These are phyloP conservation scores for Russula ochroleuca DNA, from an alignment of 768 basidiomycete species.

Conservation along the genomic window DNA sequence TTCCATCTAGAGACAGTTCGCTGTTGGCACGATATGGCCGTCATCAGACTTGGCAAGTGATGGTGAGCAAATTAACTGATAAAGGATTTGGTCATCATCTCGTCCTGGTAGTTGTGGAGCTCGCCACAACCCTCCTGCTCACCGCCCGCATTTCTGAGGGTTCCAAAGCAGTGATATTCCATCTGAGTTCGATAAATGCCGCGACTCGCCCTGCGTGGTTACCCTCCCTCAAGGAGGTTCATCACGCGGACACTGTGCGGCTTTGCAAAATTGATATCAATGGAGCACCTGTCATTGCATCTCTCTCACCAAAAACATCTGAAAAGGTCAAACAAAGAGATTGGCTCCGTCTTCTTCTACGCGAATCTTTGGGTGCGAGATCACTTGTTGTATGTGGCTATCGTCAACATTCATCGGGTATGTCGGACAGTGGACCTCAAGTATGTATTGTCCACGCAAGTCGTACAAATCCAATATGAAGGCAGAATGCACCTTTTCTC, in stretches of 20 bases:
- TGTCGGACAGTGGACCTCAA: constrained; percentile 60
- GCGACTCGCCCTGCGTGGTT: constrained; percentile 42
- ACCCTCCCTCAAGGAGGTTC: constrained; percentile 47
- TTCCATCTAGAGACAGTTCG: constrained; percentile 45
- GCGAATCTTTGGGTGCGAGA: constrained; percentile 62
- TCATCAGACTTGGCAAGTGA: constrained; percentile 55
- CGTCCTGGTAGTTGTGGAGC: constrained; percentile 44
- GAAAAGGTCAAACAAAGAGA: constrained; percentile 44
- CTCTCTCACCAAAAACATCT: constrained; percentile 12
- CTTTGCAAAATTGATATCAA: constrained; percentile 45
- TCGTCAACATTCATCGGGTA: background rate
- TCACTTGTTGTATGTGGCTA: constrained; percentile 16
- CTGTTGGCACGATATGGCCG: constrained; percentile 75
- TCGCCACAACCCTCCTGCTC: constrained; percentile 54
- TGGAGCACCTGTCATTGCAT: constrained; percentile 6
- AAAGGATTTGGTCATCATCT: background rate
- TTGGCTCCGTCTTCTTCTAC: constrained; percentile 64
- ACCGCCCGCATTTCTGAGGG: constrained; percentile 56
- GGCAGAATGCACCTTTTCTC: constrained; percentile 52
- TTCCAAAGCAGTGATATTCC: constrained; percentile 45
- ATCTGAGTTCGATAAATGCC: constrained; percentile 38
- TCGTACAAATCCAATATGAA: constrained; percentile 62
- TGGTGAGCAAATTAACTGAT: constrained; percentile 41
- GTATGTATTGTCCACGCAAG: constrained; percentile 58
- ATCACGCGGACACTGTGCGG: constrained; percentile 50